These are phyloP conservation scores for Ceratocystiopsis minuta DNA, from an alignment of 2,329 filamentous ascomycete species.

Conservation along the genomic window DNA sequence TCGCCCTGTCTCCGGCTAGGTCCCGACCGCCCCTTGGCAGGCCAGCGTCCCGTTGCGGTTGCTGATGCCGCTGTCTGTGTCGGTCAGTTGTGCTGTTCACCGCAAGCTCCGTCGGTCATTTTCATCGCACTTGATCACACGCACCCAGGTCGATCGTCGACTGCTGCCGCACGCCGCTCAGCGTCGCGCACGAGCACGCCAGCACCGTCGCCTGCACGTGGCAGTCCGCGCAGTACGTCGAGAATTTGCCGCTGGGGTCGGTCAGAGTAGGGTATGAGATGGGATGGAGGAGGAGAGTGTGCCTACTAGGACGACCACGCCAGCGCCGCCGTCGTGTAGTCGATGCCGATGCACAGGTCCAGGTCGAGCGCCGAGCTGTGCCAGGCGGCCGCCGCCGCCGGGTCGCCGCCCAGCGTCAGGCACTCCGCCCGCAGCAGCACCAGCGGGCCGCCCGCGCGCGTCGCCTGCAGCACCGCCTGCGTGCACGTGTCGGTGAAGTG, in stretches of 20 bases:
- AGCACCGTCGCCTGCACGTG: background rate
- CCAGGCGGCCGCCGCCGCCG: no score
- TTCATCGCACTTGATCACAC: no score
- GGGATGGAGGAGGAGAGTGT: no score
- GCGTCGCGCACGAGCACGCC: conserved; percentile 5
- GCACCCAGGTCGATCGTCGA: conserved; percentile 8
- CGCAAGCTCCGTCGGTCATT: no score
- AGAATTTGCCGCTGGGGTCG: conserved; percentile 6
- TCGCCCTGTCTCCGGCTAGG: no score
- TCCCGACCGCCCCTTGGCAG: conserved; percentile 2
- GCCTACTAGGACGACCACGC: conserved; percentile 6
- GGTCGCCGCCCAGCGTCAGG: no score
- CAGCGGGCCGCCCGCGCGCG: no score
- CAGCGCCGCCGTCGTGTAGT: conserved; percentile 3
- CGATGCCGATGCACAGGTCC: conserved; percentile 10
- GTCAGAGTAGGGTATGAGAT: no score
- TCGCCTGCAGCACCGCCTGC: no score
- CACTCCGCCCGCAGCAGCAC: no score
- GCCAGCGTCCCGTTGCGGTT: conserved; percentile 4
- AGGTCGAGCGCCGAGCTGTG: conserved; percentile 8
- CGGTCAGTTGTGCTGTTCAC: background rate
- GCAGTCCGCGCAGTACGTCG: conserved; percentile 8
- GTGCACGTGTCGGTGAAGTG: no score
- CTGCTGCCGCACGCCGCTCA: background rate
- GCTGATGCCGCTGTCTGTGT: conserved; percentile 2